A percentile compares a stretch with the other conserved stretches of the same genome.
These are phyloP conservation scores for Vigna hirtella DNA, from an alignment of 306 rosid genomes.

Conservation along the genomic window DNA sequence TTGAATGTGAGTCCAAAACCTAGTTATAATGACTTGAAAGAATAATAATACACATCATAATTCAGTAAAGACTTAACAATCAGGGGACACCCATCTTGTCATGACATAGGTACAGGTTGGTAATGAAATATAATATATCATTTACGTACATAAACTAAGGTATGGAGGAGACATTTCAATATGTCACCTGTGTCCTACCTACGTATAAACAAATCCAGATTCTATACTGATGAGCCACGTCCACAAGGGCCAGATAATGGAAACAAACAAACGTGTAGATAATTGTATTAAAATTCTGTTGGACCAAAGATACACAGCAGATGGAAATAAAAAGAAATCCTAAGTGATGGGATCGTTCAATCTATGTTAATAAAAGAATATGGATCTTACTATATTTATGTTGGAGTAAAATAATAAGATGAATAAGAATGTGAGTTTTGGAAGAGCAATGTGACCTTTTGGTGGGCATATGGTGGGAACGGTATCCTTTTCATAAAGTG, in stretches of 20 bases:
- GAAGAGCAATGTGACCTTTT: constrained; percentile 54
- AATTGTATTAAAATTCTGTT: constrained; percentile 31
- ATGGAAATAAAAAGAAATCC: not conserved
- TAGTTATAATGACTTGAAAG: not conserved
- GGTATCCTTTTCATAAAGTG: constrained; percentile 54
- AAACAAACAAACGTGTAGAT: constrained; percentile 30
- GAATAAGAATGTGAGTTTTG: not conserved
- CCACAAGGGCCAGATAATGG: constrained; percentile 12
- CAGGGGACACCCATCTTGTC: constrained; percentile 50
- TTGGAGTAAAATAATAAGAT: constrained; percentile 1
- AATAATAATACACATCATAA: constrained; percentile 1
- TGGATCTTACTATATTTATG: not conserved
- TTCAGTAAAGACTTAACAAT: constrained; percentile 39
- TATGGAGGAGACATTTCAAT: constrained; percentile 49
- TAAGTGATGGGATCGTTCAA: not conserved
- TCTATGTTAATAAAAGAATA: not conserved
- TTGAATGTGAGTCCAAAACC: constrained; percentile 5
- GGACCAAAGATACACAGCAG: not conserved
- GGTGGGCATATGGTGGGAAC: constrained; percentile 55
- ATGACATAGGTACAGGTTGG: constrained; percentile 55
- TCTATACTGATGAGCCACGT: not conserved
- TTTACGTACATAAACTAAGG: constrained; percentile 32
- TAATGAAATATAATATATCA: constrained; percentile 35
- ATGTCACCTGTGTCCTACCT: constrained; percentile 34
- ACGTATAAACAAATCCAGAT: not conserved